Conservation (phyloP, 179 eudicot species). For the Carnegiea gigantea region DNA sequence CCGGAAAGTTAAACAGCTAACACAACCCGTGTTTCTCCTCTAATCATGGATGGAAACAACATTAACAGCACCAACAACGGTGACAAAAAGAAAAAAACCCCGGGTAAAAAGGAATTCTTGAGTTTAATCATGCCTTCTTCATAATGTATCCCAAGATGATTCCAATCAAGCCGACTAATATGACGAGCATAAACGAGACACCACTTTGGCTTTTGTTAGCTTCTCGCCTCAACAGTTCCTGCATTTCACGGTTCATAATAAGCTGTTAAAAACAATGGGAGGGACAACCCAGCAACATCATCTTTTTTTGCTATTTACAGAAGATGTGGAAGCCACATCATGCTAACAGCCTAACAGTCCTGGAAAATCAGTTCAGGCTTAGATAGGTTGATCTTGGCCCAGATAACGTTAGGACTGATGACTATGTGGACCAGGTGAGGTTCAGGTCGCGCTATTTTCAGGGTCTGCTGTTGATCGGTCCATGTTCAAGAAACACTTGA, state of each 20-base stretch:
- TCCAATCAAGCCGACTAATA: slow-evolving; percentile 66
- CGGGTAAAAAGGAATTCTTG: background rate
- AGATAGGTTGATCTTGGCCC: background rate
- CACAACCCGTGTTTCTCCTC: slow-evolving; percentile 16
- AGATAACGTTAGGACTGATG: background rate
- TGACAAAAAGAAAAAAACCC: background rate
- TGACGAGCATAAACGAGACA: slow-evolving; percentile 51
- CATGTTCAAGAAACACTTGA: too few species aligned
- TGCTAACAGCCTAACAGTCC: background rate
- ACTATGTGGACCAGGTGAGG: too few species aligned
- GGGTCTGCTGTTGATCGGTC: too few species aligned
- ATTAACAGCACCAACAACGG: slow-evolving; percentile 17
- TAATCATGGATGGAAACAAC: slow-evolving; percentile 27
- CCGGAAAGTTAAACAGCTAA: slow-evolving; percentile 24
- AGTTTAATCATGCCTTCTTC: slow-evolving; percentile 50
- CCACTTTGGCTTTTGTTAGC: slow-evolving; percentile 59
- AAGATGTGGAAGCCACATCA: background rate
- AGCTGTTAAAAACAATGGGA: background rate
- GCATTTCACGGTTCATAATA: slow-evolving; percentile 14
- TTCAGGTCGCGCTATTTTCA: too few species aligned
- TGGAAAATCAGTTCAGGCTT: background rate
- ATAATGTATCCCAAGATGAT: slow-evolving; percentile 61
- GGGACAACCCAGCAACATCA: background rate
- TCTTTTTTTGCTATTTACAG: background rate
- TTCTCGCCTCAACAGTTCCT: slow-evolving; percentile 69